Evolutionary conservation across 345 rosid genomes (phyloP).

Genomic region (Erodium maritimum): DNA sequence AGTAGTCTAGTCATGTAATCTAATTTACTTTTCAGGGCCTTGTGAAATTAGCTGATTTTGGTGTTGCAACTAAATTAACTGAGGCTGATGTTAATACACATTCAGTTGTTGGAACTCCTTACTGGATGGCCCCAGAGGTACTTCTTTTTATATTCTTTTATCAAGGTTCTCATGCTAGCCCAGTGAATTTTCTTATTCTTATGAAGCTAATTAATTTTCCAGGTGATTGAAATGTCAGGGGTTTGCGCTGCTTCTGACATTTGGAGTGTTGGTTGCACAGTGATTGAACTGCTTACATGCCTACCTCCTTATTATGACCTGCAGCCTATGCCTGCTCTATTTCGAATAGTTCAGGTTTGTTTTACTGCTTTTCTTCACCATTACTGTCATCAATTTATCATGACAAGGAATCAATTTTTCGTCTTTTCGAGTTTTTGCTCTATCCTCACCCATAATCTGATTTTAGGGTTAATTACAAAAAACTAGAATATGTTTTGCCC

Average conservation of each 20-base stretch:
- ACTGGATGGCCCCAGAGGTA: slow-evolving; percentile 99
- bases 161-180: neutral
- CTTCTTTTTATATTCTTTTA: neutral
- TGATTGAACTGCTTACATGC: slow-evolving; percentile 90
- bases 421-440: too few relatives aligned
- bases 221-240: slow-evolving; percentile 99
- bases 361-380: neutral
- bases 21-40: slow-evolving; percentile 51
- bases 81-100: slow-evolving; percentile 97
- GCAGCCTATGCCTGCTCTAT: slow-evolving; percentile 97
- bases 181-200: slow-evolving; percentile 2
- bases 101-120: slow-evolving; percentile 96
- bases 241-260: slow-evolving; percentile 99
- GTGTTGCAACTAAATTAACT: slow-evolving; percentile 95
- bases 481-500: too few relatives aligned
- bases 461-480: too few relatives aligned
- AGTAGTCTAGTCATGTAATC: neutral
- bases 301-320: slow-evolving; percentile 97
- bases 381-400: neutral
- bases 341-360: slow-evolving; percentile 94
- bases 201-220: slow-evolving; percentile 21
- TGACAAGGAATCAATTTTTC: too few relatives aligned
- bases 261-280: slow-evolving; percentile 99
- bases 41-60: slow-evolving; percentile 99
- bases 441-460: too few relatives aligned